Conservation (phyloP, 1,284 basidiomycete species). For the Cronartium quercuum region DNA sequence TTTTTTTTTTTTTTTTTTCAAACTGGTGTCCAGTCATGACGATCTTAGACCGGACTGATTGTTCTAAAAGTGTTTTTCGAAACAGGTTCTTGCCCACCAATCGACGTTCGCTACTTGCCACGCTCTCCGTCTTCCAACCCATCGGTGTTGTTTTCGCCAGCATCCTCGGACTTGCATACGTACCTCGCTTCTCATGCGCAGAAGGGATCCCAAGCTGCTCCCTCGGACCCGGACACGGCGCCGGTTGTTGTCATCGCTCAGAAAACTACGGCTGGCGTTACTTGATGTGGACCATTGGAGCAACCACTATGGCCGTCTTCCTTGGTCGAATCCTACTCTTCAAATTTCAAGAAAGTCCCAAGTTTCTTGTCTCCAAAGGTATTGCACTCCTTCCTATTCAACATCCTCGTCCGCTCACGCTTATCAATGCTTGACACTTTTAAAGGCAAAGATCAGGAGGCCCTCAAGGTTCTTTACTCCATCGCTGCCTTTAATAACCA, state of each 20-base stretch:
- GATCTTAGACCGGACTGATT: no score
- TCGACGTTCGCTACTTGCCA: neutral
- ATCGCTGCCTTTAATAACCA: neutral
- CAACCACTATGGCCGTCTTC: neutral
- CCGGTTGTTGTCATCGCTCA: neutral
- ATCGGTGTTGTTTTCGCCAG: neutral
- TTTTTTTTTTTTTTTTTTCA: neutral
- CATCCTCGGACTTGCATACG: neutral
- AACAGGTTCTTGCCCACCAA: neutral
- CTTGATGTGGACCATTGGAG: neutral
- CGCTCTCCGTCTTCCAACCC: neutral
- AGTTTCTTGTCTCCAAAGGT: conserved; percentile 1
- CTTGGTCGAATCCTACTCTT: neutral
- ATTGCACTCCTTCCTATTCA: neutral
- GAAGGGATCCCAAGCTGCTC: neutral
- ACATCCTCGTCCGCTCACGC: neutral
- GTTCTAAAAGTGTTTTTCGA: no score
- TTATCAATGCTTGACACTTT: neutral
- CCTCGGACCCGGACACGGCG: neutral
- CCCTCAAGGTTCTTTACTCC: neutral
- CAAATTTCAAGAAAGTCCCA: conserved; percentile 1
- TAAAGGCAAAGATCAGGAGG: conserved; percentile 1
- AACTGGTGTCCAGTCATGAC: neutral
- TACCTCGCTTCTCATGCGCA: neutral
- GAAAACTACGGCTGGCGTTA: neutral